Conservation (phyloP, 2,329 filamentous ascomycete genomes). For the Drechmeria coniospora region DNA sequence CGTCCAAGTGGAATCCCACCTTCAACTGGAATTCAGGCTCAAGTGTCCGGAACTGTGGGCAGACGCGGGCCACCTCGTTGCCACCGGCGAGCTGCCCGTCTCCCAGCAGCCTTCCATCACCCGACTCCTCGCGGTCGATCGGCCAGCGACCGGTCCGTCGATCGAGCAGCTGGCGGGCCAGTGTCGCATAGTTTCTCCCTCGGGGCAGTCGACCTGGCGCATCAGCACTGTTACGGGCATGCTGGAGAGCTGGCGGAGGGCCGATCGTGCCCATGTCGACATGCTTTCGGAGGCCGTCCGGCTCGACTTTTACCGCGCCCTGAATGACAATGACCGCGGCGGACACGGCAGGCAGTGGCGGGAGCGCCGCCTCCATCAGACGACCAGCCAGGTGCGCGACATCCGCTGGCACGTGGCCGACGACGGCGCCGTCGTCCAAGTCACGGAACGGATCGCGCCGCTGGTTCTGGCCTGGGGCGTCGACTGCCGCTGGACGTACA, state of each 20-base stretch:
- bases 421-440: slow-evolving; percentile 22
- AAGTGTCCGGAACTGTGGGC: slow-evolving; percentile 33
- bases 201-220: slow-evolving; percentile 22
- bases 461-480: slow-evolving; percentile 47
- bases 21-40: slow-evolving; percentile 32
- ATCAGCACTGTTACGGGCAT: slow-evolving; percentile 27
- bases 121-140: slow-evolving; percentile 6
- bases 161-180: slow-evolving; percentile 6
- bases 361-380: slow-evolving; percentile 28
- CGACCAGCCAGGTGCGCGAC: slow-evolving; percentile 23
- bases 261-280: slow-evolving; percentile 14
- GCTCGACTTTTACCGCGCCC: slow-evolving; percentile 46
- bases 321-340: slow-evolving; percentile 50
- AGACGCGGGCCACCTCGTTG: slow-evolving; percentile 31
- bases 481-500: slow-evolving; percentile 36
- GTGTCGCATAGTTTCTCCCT: slow-evolving; percentile 18
- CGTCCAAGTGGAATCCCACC: slow-evolving; percentile 24
- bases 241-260: slow-evolving; percentile 25
- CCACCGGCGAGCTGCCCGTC: slow-evolving; percentile 32
- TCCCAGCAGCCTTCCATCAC: slow-evolving; percentile 15
- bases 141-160: slow-evolving; percentile 9
- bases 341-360: slow-evolving; percentile 44
- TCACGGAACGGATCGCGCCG: slow-evolving; percentile 41
- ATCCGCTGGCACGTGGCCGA: slow-evolving; percentile 17
- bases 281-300: slow-evolving; percentile 27